Evolutionary conservation across 352 stramenopile genomes (phyloP).

Genomic region (Phytophthora aleatoria): DNA sequence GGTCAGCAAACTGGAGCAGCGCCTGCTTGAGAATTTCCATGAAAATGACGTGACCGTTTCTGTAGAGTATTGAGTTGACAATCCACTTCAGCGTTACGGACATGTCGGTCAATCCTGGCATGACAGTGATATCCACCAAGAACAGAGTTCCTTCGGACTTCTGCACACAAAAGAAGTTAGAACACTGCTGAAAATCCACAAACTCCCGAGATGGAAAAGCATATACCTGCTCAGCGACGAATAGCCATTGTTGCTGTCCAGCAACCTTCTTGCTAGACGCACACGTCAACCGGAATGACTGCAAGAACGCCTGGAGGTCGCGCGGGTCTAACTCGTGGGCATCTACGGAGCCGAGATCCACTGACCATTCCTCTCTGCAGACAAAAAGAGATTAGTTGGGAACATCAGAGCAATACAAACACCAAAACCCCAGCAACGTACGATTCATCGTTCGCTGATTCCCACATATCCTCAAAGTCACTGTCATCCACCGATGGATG

Average conservation of each 20-base stretch:
- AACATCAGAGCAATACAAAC: background rate
- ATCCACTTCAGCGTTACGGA: conserved; percentile 90
- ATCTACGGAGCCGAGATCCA: conserved; percentile 51
- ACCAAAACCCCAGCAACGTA: conserved; percentile 35
- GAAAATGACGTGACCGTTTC: conserved; percentile 83
- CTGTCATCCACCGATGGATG: conserved; percentile 48
- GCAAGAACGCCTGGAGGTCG: conserved; percentile 67
- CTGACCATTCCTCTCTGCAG: conserved; percentile 75
- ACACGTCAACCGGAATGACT: conserved; percentile 65
- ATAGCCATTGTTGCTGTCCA: conserved; percentile 80
- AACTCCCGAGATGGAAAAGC: background rate
- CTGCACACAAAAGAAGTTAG: conserved; percentile 36
- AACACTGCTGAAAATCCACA: background rate
- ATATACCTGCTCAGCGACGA: conserved; percentile 80
- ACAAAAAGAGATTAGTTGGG: conserved; percentile 16
- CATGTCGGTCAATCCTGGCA: conserved; percentile 78
- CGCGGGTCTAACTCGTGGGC: conserved; percentile 56
- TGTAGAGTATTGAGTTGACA: conserved; percentile 85
- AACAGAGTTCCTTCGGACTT: conserved; percentile 81
- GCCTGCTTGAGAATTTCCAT: conserved; percentile 83
- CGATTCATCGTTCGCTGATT: conserved; percentile 73
- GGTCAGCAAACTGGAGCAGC: conserved; percentile 64
- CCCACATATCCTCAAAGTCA: conserved; percentile 80
- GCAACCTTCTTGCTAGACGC: conserved; percentile 75
- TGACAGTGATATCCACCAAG: conserved; percentile 78